Percentiles rank a stretch among this genome's conserved stretches.
Conservation (phyloP, 495 filamentous ascomycete genomes). For the Tuber indicum region DNA sequence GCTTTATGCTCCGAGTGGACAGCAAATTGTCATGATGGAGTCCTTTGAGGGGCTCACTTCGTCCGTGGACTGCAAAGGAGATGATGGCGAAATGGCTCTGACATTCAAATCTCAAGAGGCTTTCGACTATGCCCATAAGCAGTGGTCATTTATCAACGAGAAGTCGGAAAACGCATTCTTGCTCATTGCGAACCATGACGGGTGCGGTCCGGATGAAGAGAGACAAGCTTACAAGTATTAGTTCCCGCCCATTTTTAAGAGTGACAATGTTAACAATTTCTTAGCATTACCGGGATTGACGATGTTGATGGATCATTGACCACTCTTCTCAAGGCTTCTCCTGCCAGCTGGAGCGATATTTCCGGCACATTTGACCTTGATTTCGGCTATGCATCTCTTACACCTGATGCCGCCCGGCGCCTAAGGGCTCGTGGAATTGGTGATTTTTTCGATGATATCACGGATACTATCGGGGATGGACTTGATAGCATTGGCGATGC, state of each 20-base stretch:
- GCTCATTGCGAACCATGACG: constrained; percentile 44
- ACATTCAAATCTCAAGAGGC: constrained; percentile 41
- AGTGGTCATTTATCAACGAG: constrained; percentile 43
- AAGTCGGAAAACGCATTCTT: constrained; percentile 38
- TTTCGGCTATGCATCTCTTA: constrained; percentile 40
- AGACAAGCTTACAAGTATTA: constrained; percentile 42
- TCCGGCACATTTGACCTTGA: constrained; percentile 42
- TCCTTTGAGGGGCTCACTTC: constrained; percentile 42
- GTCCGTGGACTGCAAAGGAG: constrained; percentile 43
- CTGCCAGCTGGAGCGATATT: constrained; percentile 41
- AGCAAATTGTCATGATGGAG: constrained; percentile 43
- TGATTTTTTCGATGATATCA: constrained; percentile 9
- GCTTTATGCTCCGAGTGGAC: constrained; percentile 41
- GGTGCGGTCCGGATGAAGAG: constrained; percentile 40
- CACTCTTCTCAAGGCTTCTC: constrained; percentile 33
- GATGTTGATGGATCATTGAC: constrained; percentile 36
- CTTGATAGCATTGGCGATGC: constrained; percentile 9
- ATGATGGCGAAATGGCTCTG: constrained; percentile 42
- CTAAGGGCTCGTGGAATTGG: constrained; percentile 18
- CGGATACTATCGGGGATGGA: constrained; percentile 2
- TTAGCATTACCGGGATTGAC: constrained; percentile 37
- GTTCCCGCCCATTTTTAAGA: neutral
- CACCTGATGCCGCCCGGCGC: constrained; percentile 10
- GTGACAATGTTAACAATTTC: neutral
- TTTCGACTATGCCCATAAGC: constrained; percentile 40